Percentiles rank a stretch among this genome's conserved stretches.
Evolutionary conservation across 225 moss, liverwort and hornwort species (phyloP).

Genomic region (Marchantia paleacea): DNA sequence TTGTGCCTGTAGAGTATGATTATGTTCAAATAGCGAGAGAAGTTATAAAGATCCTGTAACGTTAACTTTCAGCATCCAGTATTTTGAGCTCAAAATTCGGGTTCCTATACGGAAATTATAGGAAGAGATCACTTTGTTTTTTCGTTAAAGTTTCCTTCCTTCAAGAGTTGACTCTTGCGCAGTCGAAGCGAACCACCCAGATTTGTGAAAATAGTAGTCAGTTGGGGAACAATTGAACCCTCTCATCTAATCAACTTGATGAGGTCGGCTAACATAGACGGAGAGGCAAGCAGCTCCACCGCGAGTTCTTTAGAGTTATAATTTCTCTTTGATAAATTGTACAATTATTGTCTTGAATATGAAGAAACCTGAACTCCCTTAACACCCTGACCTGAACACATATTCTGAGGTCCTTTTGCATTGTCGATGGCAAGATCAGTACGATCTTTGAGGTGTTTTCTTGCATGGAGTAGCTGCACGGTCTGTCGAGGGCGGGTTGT

Average conservation of each 20-base stretch:
- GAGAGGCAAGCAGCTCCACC: slow-evolving; percentile 15
- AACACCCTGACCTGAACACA: neutral
- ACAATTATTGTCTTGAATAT: slow-evolving; percentile 19
- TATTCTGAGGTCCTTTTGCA: neutral
- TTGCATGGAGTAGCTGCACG: neutral
- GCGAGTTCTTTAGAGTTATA: slow-evolving; percentile 15
- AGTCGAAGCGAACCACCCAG: slow-evolving; percentile 4
- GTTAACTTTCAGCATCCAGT: neutral
- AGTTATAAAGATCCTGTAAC: slow-evolving; percentile 15
- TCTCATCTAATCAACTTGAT: slow-evolving; percentile 15
- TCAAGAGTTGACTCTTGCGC: neutral
- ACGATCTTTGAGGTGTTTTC: too few species aligned
- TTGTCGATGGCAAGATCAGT: neutral
- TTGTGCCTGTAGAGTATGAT: slow-evolving; percentile 15
- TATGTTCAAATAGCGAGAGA: slow-evolving; percentile 9
- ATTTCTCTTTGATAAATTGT: slow-evolving; percentile 21
- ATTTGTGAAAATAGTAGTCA: slow-evolving; percentile 10
- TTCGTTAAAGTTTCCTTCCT: slow-evolving; percentile 1
- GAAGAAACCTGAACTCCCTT: neutral
- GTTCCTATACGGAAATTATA: neutral
- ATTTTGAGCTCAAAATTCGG: slow-evolving; percentile 8
- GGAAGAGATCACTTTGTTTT: slow-evolving; percentile 11
- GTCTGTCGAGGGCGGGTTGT: neutral
- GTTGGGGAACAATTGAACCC: slow-evolving; percentile 3
- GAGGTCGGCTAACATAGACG: slow-evolving; percentile 18